Conservation (phyloP, 768 basidiomycete genomes). For the Panellus pusillus region DNA sequence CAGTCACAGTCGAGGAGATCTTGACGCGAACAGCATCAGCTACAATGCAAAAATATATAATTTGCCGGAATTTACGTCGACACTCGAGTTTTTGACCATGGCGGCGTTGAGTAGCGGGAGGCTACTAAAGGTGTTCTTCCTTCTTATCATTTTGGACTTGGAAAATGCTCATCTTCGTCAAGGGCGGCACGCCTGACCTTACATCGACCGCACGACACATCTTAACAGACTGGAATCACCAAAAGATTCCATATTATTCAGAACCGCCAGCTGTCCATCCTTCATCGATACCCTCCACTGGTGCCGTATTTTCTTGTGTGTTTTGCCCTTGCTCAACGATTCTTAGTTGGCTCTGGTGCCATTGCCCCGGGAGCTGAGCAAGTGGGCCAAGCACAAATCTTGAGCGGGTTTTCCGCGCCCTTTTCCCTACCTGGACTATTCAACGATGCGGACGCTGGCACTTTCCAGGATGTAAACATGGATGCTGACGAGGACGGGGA, state of each 20-base stretch:
- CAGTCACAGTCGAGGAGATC: slow-evolving; percentile 78
- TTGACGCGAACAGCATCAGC: slow-evolving; percentile 65
- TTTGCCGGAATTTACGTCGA: slow-evolving; percentile 70
- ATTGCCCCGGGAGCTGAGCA: slow-evolving; percentile 76
- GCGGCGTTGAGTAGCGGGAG: slow-evolving; percentile 80
- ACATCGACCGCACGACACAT: slow-evolving; percentile 80
- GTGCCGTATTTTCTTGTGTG: slow-evolving; percentile 25
- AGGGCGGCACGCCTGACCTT: slow-evolving; percentile 92
- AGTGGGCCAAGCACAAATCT: slow-evolving; percentile 79
- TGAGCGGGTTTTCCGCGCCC: slow-evolving; percentile 68
- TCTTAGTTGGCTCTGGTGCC: slow-evolving; percentile 25
- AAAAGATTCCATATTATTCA: slow-evolving; percentile 91
- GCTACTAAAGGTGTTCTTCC: slow-evolving; percentile 65
- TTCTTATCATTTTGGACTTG: neutral
- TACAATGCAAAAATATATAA: slow-evolving; percentile 83
- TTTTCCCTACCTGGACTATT: slow-evolving; percentile 83
- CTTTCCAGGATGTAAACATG: slow-evolving; percentile 58
- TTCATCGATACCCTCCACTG: slow-evolving; percentile 62
- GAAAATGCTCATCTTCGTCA: neutral
- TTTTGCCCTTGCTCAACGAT: slow-evolving; percentile 18
- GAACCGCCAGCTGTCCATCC: slow-evolving; percentile 77
- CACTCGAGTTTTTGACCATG: slow-evolving; percentile 88
- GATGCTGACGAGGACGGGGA: slow-evolving; percentile 42
- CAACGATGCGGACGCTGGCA: slow-evolving; percentile 77
- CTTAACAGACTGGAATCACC: slow-evolving; percentile 91